Evolutionary conservation across 371 early-diverging fungal genomes (phyloP).

Genomic region (Conidiobolus incongruus): DNA sequence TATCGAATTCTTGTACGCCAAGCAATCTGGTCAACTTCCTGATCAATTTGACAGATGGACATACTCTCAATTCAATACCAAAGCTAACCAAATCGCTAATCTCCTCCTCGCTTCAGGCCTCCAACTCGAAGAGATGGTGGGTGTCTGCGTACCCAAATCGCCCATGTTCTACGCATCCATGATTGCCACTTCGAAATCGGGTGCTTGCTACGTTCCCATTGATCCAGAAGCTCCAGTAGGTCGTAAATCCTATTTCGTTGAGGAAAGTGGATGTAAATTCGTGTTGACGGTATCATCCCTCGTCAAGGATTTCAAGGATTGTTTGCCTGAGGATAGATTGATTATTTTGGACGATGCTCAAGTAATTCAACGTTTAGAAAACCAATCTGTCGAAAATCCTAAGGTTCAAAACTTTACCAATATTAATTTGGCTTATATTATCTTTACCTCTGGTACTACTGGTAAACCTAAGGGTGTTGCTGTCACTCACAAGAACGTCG

Average conservation of each 20-base stretch:
- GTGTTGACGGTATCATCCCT: not conserved
- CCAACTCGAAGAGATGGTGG: not conserved
- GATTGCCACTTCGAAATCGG: not conserved
- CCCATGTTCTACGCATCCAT: not conserved
- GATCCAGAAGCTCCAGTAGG: not conserved
- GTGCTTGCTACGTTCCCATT: not conserved
- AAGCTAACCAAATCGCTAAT: not conserved
- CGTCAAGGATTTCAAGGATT: not conserved
- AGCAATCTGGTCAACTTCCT: too few species aligned
- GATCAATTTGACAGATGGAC: too few species aligned
- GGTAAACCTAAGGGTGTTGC: constrained; percentile 55
- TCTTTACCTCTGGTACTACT: constrained; percentile 83
- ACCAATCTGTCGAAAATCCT: not conserved
- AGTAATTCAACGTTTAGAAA: not conserved
- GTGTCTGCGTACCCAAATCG: not conserved
- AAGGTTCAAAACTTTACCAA: not conserved
- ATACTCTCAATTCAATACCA: not conserved
- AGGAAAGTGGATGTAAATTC: not conserved
- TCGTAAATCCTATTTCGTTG: not conserved
- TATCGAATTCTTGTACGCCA: not conserved
- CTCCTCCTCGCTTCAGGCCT: not conserved
- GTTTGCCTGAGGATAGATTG: not conserved
- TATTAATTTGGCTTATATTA: constrained; percentile 76
- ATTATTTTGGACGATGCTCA: not conserved
- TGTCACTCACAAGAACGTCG: constrained; percentile 29